phyloP scores from a whole-genome alignment of 345 rosid species.

The Pugionium dolabratum region DNA sequence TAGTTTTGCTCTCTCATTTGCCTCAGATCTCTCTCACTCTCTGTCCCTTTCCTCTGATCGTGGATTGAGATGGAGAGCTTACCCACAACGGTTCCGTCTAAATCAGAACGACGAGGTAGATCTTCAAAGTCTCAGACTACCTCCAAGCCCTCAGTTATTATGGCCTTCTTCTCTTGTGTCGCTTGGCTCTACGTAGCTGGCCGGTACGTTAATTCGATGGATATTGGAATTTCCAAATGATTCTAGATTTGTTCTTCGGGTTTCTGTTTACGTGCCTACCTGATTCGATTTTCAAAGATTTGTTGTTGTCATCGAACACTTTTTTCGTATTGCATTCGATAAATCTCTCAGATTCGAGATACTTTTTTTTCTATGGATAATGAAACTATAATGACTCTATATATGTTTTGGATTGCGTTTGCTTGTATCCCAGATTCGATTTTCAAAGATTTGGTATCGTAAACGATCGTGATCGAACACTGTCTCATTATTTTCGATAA shows the following conservation, averaged over 20 bases:
- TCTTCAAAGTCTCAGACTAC: constrained; percentile 63
- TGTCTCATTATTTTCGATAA: neutral
- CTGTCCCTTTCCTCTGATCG: constrained; percentile 29
- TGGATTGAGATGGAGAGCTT: constrained; percentile 64
- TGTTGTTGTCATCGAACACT: neutral
- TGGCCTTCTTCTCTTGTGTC: constrained; percentile 88
- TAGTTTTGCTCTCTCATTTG: neutral
- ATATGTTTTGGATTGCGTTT: no score
- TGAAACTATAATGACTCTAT: no score
- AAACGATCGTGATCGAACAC: constrained; percentile 10
- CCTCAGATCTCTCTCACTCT: constrained; percentile 3
- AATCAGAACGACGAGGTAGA: constrained; percentile 70
- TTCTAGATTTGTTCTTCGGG: constrained; percentile 2
- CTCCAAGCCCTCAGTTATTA: constrained; percentile 64
- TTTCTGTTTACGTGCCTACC: neutral
- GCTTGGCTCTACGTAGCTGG: constrained; percentile 99
- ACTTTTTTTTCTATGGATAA: no score
- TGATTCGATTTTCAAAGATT: neutral
- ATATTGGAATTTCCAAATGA: neutral
- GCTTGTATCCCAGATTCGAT: neutral
- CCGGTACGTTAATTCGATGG: constrained; percentile 47
- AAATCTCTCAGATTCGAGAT: no score
- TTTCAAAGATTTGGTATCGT: neutral
- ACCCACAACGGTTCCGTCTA: constrained; percentile 49
- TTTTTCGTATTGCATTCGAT: neutral